Percentiles rank a stretch among this genome's conserved stretches.
phyloP scores from a whole-genome alignment of 169 alveolate species.

The Babesia sp. region DNA sequence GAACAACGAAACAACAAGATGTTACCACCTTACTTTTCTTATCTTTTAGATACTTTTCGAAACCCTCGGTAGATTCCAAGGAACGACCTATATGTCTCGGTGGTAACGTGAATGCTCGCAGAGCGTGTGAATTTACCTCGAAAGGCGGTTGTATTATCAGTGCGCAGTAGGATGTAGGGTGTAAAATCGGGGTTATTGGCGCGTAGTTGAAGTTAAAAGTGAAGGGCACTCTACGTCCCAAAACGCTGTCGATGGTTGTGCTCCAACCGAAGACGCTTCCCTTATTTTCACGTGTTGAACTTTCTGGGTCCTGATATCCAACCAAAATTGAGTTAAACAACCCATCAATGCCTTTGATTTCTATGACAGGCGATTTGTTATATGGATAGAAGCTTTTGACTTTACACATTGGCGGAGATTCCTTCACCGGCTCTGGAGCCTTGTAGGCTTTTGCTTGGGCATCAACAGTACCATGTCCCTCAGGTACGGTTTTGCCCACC shows the following conservation, averaged over 20 bases:
- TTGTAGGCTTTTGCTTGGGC: not conserved
- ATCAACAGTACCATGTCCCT: not conserved
- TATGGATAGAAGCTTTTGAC: slow-evolving; percentile 45
- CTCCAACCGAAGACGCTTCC: slow-evolving; percentile 69
- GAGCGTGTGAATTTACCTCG: slow-evolving; percentile 8
- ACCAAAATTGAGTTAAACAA: slow-evolving; percentile 44
- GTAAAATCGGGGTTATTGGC: slow-evolving; percentile 14
- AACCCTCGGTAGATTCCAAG: slow-evolving; percentile 31
- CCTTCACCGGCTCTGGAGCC: not conserved
- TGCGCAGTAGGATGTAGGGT: slow-evolving; percentile 61
- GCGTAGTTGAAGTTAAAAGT: slow-evolving; percentile 49
- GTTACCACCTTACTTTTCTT: slow-evolving; percentile 21
- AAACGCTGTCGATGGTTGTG: slow-evolving; percentile 3
- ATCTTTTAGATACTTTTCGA: slow-evolving; percentile 19
- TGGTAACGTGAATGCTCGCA: slow-evolving; percentile 31
- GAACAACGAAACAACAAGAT: slow-evolving; percentile 57
- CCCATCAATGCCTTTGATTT: slow-evolving; percentile 24
- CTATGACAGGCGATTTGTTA: slow-evolving; percentile 37
- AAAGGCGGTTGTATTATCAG: slow-evolving; percentile 57
- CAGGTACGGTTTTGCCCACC: not conserved
- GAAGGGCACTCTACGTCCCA: slow-evolving; percentile 13
- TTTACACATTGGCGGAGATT: slow-evolving; percentile 9
- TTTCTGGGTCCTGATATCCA: slow-evolving; percentile 50
- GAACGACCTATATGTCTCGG: slow-evolving; percentile 30
- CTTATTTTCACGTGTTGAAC: slow-evolving; percentile 44